Conservation (phyloP, 345 rosid genomes). For the Boechera stricta region DNA sequence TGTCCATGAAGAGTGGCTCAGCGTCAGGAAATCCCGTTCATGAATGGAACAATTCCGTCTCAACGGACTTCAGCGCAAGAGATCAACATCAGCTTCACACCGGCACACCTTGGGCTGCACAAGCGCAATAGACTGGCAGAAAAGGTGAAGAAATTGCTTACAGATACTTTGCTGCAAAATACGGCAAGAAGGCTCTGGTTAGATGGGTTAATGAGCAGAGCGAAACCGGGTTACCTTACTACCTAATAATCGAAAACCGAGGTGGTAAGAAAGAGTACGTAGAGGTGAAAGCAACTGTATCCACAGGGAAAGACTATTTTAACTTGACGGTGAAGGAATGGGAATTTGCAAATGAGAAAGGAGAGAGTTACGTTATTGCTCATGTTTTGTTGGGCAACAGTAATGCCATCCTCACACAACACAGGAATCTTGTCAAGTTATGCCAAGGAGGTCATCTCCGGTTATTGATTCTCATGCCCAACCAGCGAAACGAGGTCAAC, state of each 20-base stretch:
- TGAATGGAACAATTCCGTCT: slow-evolving; percentile 33
- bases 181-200: slow-evolving; percentile 50
- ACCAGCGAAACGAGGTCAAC: slow-evolving; percentile 41
- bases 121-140: slow-evolving; percentile 66
- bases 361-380: slow-evolving; percentile 62
- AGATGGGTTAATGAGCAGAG: slow-evolving; percentile 77
- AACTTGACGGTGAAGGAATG: slow-evolving; percentile 73
- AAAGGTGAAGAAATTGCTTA: slow-evolving; percentile 77
- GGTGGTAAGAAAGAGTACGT: slow-evolving; percentile 56
- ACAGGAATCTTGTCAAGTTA: slow-evolving; percentile 61
- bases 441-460: slow-evolving; percentile 67
- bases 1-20: slow-evolving; percentile 24
- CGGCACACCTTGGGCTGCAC: slow-evolving; percentile 51
- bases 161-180: slow-evolving; percentile 51
- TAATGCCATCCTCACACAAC: slow-evolving; percentile 57
- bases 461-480: slow-evolving; percentile 74
- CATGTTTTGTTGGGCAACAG: slow-evolving; percentile 64
- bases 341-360: slow-evolving; percentile 75
- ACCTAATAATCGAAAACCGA: slow-evolving; percentile 51
- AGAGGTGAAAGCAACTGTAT: slow-evolving; percentile 89
- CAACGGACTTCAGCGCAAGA: slow-evolving; percentile 51
- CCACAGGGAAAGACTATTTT: slow-evolving; percentile 78
- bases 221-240: slow-evolving; percentile 86
- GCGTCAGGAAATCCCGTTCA: slow-evolving; percentile 35
- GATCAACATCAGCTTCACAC: slow-evolving; percentile 58